phyloP scores from a whole-genome alignment of 495 filamentous ascomycete species.

The Talaromyces proteolyticus region DNA sequence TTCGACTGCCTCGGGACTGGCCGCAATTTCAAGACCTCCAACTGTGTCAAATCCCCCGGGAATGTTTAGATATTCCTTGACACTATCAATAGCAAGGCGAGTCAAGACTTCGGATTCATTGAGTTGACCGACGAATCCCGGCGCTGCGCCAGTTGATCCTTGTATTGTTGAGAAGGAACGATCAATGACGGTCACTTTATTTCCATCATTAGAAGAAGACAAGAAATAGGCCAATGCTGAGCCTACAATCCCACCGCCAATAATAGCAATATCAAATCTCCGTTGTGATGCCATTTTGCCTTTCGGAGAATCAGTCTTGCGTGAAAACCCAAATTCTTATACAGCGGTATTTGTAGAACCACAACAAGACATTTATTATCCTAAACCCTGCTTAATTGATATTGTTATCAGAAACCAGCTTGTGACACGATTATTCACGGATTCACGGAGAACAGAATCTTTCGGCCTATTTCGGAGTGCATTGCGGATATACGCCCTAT shows the following conservation, averaged over 20 bases:
- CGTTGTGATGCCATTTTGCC: too few relatives aligned
- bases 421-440: too few relatives aligned
- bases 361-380: too few relatives aligned
- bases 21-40: constrained; percentile 24
- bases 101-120: constrained; percentile 28
- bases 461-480: too few relatives aligned
- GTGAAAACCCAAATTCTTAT: too few relatives aligned
- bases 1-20: constrained; percentile 16
- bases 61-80: constrained; percentile 21
- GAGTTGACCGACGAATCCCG: constrained; percentile 30
- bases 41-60: constrained; percentile 22
- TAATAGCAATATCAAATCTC: too few relatives aligned
- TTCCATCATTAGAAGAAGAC: constrained; percentile 10
- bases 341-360: too few relatives aligned
- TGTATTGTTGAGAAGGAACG: constrained; percentile 12
- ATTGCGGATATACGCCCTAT: too few relatives aligned
- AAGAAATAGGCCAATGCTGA: constrained; percentile 28
- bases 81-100: constrained; percentile 22
- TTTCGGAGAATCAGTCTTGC: too few relatives aligned
- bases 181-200: constrained; percentile 21
- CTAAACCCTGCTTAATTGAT: too few relatives aligned
- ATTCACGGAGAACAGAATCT: too few relatives aligned
- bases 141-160: constrained; percentile 26
- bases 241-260: constrained; percentile 44
- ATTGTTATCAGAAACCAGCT: too few relatives aligned